These are phyloP conservation scores for Gossypium thurberi DNA, from an alignment of 345 rosid genomes.

Conservation along the genomic window DNA sequence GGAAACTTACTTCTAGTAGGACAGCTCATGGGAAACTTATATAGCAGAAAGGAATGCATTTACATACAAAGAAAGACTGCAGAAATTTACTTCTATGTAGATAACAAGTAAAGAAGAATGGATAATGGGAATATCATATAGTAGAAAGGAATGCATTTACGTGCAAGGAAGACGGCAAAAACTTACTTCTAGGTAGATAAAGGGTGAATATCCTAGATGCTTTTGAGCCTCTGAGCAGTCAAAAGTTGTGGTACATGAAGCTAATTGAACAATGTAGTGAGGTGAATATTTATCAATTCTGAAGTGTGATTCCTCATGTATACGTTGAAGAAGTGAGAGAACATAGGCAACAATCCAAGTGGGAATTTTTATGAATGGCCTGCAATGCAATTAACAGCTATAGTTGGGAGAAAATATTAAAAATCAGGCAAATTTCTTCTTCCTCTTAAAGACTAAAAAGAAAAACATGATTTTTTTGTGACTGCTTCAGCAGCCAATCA, in stretches of 20 bases:
- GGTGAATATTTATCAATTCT: constrained; percentile 31
- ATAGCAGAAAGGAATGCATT: background rate
- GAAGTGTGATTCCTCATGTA: constrained; percentile 36
- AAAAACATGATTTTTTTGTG: background rate
- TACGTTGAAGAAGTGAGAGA: constrained; percentile 44
- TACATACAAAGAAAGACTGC: background rate
- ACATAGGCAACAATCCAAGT: constrained; percentile 33
- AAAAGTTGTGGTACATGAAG: constrained; percentile 70
- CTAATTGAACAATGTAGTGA: constrained; percentile 44
- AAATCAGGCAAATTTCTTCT: background rate
- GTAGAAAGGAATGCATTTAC: background rate
- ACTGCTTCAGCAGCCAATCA: background rate
- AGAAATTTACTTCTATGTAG: background rate
- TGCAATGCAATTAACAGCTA: constrained; percentile 29
- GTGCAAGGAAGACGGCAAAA: background rate
- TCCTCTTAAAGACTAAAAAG: background rate
- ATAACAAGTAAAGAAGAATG: background rate
- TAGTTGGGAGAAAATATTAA: constrained; percentile 10
- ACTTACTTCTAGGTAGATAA: constrained; percentile 15
- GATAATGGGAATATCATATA: background rate
- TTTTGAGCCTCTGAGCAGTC: constrained; percentile 69
- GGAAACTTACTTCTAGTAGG: background rate
- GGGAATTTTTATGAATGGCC: constrained; percentile 77
- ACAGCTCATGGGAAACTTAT: background rate
- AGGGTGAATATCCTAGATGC: constrained; percentile 66